Evolutionary conservation across 176 grass and related monocot species (phyloP).

Genomic region (Urochloa ruziziensis): DNA sequence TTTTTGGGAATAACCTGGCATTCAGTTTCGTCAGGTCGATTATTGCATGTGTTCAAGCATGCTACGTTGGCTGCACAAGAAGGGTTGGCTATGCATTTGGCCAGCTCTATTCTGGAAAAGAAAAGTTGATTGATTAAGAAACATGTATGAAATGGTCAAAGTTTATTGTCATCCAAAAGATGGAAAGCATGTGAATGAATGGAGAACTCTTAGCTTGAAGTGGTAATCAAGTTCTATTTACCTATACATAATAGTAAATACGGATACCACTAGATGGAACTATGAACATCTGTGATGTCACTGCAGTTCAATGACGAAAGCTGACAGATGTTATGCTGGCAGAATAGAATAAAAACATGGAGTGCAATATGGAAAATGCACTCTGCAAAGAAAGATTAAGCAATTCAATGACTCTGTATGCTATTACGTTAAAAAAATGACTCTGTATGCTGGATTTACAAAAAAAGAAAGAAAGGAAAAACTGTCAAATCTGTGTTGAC

Average conservation of each 20-base stretch:
- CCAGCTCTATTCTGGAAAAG: conserved; percentile 75
- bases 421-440: too few species aligned
- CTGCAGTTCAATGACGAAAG: neutral
- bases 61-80: conserved; percentile 94
- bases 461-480: neutral
- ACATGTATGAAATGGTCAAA: neutral
- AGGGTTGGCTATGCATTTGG: conserved; percentile 92
- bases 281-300: neutral
- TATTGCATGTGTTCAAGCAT: conserved; percentile 91
- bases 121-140: neutral
- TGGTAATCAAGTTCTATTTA: neutral
- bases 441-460: neutral
- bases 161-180: neutral
- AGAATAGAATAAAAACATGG: neutral
- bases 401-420: too few species aligned
- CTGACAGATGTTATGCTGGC: neutral
- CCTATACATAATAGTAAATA: neutral
- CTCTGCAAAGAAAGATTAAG: neutral
- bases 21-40: conserved; percentile 94
- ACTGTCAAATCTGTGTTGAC: neutral
- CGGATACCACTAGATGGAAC: neutral
- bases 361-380: neutral
- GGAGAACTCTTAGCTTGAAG: neutral
- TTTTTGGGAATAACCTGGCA: conserved; percentile 68
- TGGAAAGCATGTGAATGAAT: neutral